Conservation (phyloP, 305 asterid species). For the Lippia alba region DNA sequence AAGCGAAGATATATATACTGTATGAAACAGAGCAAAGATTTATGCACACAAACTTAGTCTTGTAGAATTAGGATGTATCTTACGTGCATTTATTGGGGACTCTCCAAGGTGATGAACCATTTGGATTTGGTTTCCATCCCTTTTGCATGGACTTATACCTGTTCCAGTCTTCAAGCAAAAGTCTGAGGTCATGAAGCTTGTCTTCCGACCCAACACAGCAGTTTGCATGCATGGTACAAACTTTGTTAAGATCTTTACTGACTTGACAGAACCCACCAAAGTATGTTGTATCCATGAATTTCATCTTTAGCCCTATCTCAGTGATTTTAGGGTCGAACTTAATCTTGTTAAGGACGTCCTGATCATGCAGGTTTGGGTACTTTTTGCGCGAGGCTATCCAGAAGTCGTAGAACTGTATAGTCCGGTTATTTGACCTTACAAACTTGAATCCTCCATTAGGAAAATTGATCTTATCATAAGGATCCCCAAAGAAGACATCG, state of each 20-base stretch:
- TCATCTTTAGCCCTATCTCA: slow-evolving; percentile 43
- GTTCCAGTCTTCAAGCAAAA: slow-evolving; percentile 61
- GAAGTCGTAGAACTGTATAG: slow-evolving; percentile 59
- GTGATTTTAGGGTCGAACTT: slow-evolving; percentile 44
- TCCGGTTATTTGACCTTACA: slow-evolving; percentile 53
- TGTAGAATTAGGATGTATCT: too few species aligned
- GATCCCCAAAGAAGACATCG: slow-evolving; percentile 53
- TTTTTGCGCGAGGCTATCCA: slow-evolving; percentile 49
- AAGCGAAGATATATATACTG: too few species aligned
- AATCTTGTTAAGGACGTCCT: slow-evolving; percentile 55
- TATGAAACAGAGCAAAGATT: too few species aligned
- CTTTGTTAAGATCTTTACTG: slow-evolving; percentile 49
- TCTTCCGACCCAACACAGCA: slow-evolving; percentile 55
- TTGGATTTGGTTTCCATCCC: slow-evolving; percentile 4
- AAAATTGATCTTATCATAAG: slow-evolving; percentile 42
- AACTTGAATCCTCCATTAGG: slow-evolving; percentile 64
- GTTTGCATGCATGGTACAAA: slow-evolving; percentile 66
- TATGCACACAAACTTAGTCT: too few species aligned
- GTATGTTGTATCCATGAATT: slow-evolving; percentile 53
- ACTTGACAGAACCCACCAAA: slow-evolving; percentile 64
- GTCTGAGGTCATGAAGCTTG: slow-evolving; percentile 63
- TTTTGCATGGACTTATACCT: slow-evolving; percentile 33
- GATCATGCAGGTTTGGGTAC: slow-evolving; percentile 55
- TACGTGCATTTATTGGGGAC: not conserved
- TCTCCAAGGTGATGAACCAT: slow-evolving; percentile 35